Conservation (phyloP, 768 basidiomycete species). For the Kwoniella bestiolae region DNA sequence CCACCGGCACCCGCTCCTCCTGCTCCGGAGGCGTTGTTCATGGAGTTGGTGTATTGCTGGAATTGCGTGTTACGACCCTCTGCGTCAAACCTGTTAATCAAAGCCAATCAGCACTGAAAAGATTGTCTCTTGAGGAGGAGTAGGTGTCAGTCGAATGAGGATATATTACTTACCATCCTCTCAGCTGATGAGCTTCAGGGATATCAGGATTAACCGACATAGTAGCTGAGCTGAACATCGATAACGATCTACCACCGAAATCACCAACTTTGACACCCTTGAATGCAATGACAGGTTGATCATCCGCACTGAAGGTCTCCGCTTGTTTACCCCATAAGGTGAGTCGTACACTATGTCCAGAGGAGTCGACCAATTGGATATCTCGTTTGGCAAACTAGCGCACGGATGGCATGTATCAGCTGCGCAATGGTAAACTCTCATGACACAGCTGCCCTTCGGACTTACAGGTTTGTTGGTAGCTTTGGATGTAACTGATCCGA, state of each 20-base stretch:
- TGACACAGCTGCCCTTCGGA: neutral
- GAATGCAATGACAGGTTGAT: conserved; percentile 80
- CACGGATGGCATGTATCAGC: neutral
- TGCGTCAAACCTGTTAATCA: conserved; percentile 67
- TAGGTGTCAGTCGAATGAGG: neutral
- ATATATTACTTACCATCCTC: conserved; percentile 71
- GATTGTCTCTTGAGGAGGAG: neutral
- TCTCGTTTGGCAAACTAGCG: conserved; percentile 83
- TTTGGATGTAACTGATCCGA: conserved; percentile 75
- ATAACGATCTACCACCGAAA: conserved; percentile 85
- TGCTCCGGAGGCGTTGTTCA: conserved; percentile 21
- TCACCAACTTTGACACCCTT: conserved; percentile 93
- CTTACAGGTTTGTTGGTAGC: conserved; percentile 70
- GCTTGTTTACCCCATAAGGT: conserved; percentile 98
- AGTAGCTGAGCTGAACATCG: conserved; percentile 76
- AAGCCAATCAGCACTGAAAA: neutral
- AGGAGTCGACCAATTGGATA: conserved; percentile 81
- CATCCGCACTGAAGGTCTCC: conserved; percentile 70
- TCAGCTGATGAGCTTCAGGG: conserved; percentile 78
- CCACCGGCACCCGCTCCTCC: conserved; percentile 6
- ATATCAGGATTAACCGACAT: conserved; percentile 90
- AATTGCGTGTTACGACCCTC: conserved; percentile 69
- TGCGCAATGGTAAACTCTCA: conserved; percentile 18
- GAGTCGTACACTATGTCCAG: conserved; percentile 74
- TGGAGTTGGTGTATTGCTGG: conserved; percentile 68